Evolutionary conservation across 2,329 filamentous ascomycete species (phyloP), one percentile per base, ranked within the genome.

Genomic region (Dothistroma septosporum): DNA sequence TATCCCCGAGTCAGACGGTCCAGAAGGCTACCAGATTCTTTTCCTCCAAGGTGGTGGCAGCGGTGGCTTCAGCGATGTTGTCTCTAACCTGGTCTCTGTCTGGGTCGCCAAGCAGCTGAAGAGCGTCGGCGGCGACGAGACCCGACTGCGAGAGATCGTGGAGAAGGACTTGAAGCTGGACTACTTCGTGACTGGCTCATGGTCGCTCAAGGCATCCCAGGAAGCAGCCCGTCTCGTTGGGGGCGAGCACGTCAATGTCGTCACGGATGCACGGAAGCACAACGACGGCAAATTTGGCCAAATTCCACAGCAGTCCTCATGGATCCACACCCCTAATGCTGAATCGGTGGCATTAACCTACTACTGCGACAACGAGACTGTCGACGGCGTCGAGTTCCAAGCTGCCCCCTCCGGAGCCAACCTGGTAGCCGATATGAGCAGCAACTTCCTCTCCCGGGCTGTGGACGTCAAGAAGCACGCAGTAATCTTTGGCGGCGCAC

Each of bases 351-450:
- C 91, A 0, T 82, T 96, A 70, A 88, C 93, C 1, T 97, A 97
- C 77, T 92, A 86, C 75, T 96, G 93, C 75, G 89, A 92, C 75
- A 97, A 97, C 69, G 92, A 97, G 80, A 96, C 91, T 0, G 91
- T 95, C 6, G 91, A 96, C 70, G 92, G 92, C 35, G 91, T 97
- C 19, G 93, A 97, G 73, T 96, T 95, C 68, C 91, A 88, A 6
- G 76, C 70, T 3, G 87, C 89, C 71, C 93, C 93, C 24, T 78
- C 87, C 64, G 83, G 87, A 55, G 74, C 74, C 33, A 84, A 96
- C 61, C 88, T 97, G 6, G 88, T 96, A 5, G 91, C 90, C 21
- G 93, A 97, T 76, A 96, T 97, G 90, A 89, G 85, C 52, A 96
- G 91, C 61, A 97, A 97, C 76, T 96, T 97, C 73, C 85, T 97